phyloP scores from a whole-genome alignment of 1,139 yeast species.

The Arxiozyma telluris region DNA sequence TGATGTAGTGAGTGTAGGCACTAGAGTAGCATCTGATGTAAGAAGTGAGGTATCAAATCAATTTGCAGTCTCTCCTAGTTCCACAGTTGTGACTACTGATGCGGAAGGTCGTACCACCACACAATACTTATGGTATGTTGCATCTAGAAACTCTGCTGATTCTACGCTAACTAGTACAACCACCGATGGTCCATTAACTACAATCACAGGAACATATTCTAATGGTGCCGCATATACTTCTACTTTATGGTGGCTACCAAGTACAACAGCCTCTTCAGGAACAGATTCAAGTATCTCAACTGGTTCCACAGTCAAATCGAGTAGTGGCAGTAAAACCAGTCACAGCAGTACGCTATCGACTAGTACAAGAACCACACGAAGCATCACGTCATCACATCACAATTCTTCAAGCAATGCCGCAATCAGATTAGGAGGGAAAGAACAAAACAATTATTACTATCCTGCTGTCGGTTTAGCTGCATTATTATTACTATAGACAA shows the following conservation, averaged over 20 bases:
- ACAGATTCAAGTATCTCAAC: too few species aligned
- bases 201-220: slow-evolving; percentile 9
- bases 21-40: slow-evolving; percentile 1
- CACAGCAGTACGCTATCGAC: slow-evolving; percentile 10
- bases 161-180: slow-evolving; percentile 6
- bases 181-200: not conserved
- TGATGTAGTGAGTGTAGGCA: not conserved
- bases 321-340: slow-evolving; percentile 32
- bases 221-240: slow-evolving; percentile 21
- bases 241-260: slow-evolving; percentile 31
- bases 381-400: slow-evolving; percentile 2
- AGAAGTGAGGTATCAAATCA: not conserved
- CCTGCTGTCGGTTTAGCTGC: slow-evolving; percentile 3
- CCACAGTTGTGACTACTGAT: slow-evolving; percentile 20
- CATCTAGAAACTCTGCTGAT: not conserved
- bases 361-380: slow-evolving; percentile 1
- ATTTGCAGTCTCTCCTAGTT: slow-evolving; percentile 16
- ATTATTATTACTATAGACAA: slow-evolving; percentile 1
- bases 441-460: not conserved
- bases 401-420: slow-evolving; percentile 1
- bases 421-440: not conserved
- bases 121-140: slow-evolving; percentile 18
- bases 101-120: slow-evolving; percentile 18
- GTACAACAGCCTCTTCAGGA: slow-evolving; percentile 8
- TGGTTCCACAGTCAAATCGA: slow-evolving; percentile 3